phyloP scores from a whole-genome alignment of 2,329 filamentous ascomycete genomes.

The Passalora sequoiae region DNA sequence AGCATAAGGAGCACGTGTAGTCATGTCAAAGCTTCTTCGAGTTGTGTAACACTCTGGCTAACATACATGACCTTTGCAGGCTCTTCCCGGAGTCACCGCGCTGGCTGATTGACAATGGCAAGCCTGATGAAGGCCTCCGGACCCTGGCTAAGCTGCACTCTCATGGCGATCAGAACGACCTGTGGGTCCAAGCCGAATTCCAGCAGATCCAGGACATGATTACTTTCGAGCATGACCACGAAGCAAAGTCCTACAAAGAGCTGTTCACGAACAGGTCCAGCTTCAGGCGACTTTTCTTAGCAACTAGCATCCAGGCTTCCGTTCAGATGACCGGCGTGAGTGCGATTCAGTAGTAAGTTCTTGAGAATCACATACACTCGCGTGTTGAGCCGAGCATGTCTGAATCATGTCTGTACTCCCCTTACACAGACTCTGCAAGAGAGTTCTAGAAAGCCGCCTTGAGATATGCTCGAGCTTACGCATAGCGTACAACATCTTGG shows the following conservation, averaged over 20 bases:
- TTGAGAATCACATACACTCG: too few species aligned
- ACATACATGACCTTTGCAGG: too few species aligned
- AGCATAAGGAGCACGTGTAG: too few species aligned
- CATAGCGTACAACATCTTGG: too few species aligned
- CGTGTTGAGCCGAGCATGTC: too few species aligned
- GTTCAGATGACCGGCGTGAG: conserved; percentile 73
- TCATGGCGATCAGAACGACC: conserved; percentile 59
- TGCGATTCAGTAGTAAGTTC: conserved; percentile 68
- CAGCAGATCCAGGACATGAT: conserved; percentile 65
- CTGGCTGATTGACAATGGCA: conserved; percentile 71
- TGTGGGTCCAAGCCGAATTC: conserved; percentile 69
- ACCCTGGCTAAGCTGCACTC: conserved; percentile 67
- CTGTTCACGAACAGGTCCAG: conserved; percentile 61
- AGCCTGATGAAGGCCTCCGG: conserved; percentile 58
- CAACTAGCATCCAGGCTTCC: conserved; percentile 63
- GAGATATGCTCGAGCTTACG: too few species aligned
- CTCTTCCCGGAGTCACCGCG: conserved; percentile 61
- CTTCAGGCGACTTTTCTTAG: conserved; percentile 67
- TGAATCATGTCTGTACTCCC: too few species aligned
- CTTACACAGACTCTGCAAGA: too few species aligned
- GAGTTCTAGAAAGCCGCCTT: too few species aligned
- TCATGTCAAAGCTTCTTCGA: too few species aligned
- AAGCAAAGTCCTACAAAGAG: conserved; percentile 65
- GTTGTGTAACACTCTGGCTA: too few species aligned
- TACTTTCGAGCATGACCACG: conserved; percentile 59